Conservation (phyloP, 2,329 filamentous ascomycete species). For the Trichoderma semiorbis region DNA sequence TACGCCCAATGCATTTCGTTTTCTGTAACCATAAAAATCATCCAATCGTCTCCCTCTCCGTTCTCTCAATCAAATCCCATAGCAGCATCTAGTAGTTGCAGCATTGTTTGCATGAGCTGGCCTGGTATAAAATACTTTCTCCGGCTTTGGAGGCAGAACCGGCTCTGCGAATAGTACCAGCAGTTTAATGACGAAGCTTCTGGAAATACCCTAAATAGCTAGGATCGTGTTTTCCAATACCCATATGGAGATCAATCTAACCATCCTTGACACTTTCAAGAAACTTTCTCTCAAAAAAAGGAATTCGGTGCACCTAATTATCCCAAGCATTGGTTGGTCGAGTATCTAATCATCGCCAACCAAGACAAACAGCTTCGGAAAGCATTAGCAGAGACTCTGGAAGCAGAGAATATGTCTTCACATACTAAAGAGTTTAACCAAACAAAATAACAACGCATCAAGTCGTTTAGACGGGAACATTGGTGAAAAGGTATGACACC, state of each 20-base stretch:
- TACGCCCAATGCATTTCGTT: neutral
- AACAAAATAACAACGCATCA: neutral
- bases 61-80: neutral
- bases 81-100: neutral
- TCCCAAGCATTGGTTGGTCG: neutral
- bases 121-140: neutral
- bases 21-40: neutral
- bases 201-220: neutral
- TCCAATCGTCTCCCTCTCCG: neutral
- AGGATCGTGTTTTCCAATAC: neutral
- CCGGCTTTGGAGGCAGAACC: neutral
- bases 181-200: neutral
- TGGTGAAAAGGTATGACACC: conserved; percentile 66
- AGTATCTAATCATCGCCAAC: neutral
- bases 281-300: neutral
- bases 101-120: neutral
- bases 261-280: neutral
- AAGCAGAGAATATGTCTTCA: neutral
- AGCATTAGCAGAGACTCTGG: neutral
- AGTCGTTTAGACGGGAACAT: conserved; percentile 50
- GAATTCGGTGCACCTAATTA: neutral
- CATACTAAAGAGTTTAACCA: conserved; percentile 5
- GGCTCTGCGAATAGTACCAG: neutral
- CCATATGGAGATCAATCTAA: neutral
- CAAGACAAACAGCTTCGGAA: neutral